Base-by-base conservation (phyloP, 345 rosid genomes). In the Isatis tinctoria region DNA sequence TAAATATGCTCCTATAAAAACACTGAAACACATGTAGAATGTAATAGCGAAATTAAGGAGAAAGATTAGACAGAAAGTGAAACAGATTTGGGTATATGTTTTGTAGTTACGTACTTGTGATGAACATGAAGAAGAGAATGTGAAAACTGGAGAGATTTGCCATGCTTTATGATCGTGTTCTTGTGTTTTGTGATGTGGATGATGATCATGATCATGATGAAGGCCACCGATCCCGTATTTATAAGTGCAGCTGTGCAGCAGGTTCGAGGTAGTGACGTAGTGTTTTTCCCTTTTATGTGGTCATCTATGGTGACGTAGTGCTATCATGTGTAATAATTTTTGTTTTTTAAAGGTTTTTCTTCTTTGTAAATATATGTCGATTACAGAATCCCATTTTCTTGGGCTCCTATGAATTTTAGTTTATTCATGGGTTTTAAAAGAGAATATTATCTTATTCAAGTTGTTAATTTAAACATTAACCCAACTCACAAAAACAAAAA, bases 81-180 rank as follows among this genome's bases (percentile, higher is more conserved):
- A 67, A 35, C n/a, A 22, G 8, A 20, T 20, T 2, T 54, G 1
- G 1, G 36, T 5, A 6, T 5, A 9, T 33, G 22, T 51, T 22
- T 51, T 51, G 26, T 12, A 48, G 30, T 72, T 61, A 72, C 75
- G 51, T 62, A 72, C 75, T 61, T 62, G 76, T 72, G 67, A 74
- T 48, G 68, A 67, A 74, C 24, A 48, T 7, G 14, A 74, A 59
- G 45, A 74, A 59, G 53, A 67, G 43, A 39, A 60, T 10, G 53
- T 39, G 17, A 67, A 74, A 36, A n/a, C 67, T 37, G 53, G 67
- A 67, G 78, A 67, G 8, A 48, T 36, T 67, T 10, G 41, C 27
- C 78, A 74, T 74, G 8, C 3, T 54, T 20, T 17, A 10, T 4
- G 2, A n/a, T 9, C 1, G 8, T 8, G 4, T 73, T 32, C 14